These are phyloP conservation scores for Syzygium syzygioides DNA, from an alignment of 441 rosid species.

Conservation along the genomic window DNA sequence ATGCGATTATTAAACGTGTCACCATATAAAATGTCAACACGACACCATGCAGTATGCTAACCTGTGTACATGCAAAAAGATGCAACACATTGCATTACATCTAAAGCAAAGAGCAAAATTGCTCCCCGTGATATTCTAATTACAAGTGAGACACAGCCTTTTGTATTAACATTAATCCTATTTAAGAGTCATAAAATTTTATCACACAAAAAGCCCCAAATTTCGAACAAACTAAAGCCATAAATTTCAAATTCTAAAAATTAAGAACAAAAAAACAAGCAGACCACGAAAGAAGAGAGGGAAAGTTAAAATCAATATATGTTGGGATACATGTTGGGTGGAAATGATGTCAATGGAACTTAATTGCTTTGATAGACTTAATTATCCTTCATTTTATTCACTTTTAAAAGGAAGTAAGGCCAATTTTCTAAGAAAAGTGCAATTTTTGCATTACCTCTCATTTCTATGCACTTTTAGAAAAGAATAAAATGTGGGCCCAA, in stretches of 20 bases:
- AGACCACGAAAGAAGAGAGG: neutral
- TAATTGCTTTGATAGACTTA: neutral
- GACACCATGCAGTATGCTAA: no score
- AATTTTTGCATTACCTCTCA: neutral
- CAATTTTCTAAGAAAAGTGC: neutral
- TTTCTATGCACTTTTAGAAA: no score
- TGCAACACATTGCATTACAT: no score
- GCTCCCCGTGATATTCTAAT: neutral
- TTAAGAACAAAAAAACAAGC: no score
- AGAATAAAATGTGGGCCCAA: no score
- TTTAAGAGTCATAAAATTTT: neutral
- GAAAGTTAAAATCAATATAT: neutral
- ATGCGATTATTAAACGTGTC: no score
- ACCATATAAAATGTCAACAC: no score
- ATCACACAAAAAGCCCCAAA: neutral
- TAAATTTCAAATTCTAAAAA: neutral
- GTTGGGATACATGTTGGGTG: accelerated
- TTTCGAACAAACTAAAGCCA: neutral
- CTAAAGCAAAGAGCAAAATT: no score
- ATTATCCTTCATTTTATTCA: neutral
- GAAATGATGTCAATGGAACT: neutral
- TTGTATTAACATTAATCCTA: neutral
- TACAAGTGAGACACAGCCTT: neutral
- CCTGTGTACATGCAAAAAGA: no score
- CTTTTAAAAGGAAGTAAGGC: neutral